Evolutionary conservation across 345 rosid species (phyloP), one percentile per base, ranked within the genome.

Genomic region (Gossypioides kirkii): DNA sequence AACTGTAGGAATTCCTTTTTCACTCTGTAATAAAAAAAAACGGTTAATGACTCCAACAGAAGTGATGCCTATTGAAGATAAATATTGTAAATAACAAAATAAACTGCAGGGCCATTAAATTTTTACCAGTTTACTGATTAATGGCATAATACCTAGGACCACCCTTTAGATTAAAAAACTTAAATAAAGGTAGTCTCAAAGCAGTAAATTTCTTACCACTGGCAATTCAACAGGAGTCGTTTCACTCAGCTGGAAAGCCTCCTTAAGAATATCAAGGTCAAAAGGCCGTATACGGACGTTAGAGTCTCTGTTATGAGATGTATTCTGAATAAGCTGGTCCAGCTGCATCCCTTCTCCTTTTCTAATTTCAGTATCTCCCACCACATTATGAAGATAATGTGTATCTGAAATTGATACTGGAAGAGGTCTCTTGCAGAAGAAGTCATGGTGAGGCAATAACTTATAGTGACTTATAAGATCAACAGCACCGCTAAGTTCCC

Each of bases 291-390:
- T 89, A 18, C 78, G 83, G 20, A 81, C 72, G 76, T 74, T 82
- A 22, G 82, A 66, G 70, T 85, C 92, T 76, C 86, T 82, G 71
- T 80, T 74, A 67, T 78, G 71, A 43, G 83, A 77, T 36, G 77
- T 50, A 77, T 70, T 85, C 71, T 86, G 88, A 75, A 86, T 71
- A 79, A 91, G 92, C 80, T 90, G 97, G 82, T 85, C 88, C 79
- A 93, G 71, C 80, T 89, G 94, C 98, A 93, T 91, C 61, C 94
- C 97, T 53, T 89, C 97, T 73, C 97, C 97, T 86, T 59, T 59
- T 59, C 62, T 25, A 26, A 59, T 59, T 12, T 59, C 62, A 6
- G 38, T 59, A 25, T 86, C 96, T 61, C 97, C 96, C 77, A 91
- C 97, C 71, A 90, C 91, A 71, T 87, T 84, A 67, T 82, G 94